A percentile compares a stretch with the other conserved stretches of the same genome.
These are phyloP conservation scores for Cubamyces sp. DNA, from an alignment of 768 basidiomycete species.

Conservation along the genomic window DNA sequence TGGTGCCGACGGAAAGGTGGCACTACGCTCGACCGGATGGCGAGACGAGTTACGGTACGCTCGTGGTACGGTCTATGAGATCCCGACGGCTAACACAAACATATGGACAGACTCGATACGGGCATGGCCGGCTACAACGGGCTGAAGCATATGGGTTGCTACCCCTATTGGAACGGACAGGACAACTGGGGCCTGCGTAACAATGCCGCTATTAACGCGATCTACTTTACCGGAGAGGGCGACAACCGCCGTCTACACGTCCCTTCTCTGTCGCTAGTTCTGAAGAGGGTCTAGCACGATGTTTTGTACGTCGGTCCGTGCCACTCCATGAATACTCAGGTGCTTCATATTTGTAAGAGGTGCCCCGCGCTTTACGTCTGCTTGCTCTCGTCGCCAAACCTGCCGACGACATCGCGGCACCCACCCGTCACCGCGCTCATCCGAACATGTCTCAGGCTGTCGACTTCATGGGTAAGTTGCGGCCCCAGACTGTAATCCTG, in stretches of 20 bases:
- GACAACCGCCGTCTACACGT: slow-evolving; percentile 12
- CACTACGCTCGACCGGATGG: slow-evolving; percentile 32
- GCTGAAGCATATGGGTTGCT: slow-evolving; percentile 37
- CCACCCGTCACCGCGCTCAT: too few relatives aligned
- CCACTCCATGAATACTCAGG: too few relatives aligned
- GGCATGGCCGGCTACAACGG: slow-evolving; percentile 36
- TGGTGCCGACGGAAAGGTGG: slow-evolving; percentile 20
- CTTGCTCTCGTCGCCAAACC: too few relatives aligned
- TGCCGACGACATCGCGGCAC: too few relatives aligned
- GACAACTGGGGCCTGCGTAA: slow-evolving; percentile 37
- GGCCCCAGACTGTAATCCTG: too few relatives aligned
- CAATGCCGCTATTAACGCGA: slow-evolving; percentile 33
- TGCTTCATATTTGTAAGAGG: too few relatives aligned
- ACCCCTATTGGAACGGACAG: slow-evolving; percentile 36
- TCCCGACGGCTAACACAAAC: neutral
- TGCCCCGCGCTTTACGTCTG: too few relatives aligned
- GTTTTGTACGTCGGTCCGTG: too few relatives aligned
- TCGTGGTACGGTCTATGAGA: too few relatives aligned
- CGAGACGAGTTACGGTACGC: slow-evolving; percentile 38
- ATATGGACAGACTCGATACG: slow-evolving; percentile 31
- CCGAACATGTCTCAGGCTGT: too few relatives aligned
- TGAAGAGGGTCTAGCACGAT: slow-evolving; percentile 1
- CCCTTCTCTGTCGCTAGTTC: slow-evolving; percentile 4
- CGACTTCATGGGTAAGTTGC: too few relatives aligned
- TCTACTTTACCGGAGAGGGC: slow-evolving; percentile 28